Evolutionary conservation across 2,329 filamentous ascomycete genomes (phyloP), one percentile per base, ranked within the genome.

Genomic region (Penicillium corylophilum): DNA sequence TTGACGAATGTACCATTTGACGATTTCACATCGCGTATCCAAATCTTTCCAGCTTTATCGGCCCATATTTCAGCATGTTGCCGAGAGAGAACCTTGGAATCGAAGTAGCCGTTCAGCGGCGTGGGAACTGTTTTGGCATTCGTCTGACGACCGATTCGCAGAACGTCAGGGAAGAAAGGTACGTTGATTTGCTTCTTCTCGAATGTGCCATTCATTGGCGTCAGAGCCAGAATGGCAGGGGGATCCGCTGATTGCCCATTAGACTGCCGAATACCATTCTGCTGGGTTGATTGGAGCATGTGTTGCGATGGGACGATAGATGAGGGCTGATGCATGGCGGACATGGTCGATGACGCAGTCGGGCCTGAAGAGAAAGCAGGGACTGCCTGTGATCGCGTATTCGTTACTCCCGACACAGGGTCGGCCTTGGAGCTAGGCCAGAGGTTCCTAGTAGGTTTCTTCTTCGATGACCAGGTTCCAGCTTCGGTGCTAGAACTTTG

Each of bases 1-100:
- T 99, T 99, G 62, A 99, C 93, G 72, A 99, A 99, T 1, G 94
- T 99, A 52, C 94, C 94, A 69, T 99, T 99, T 36, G 94, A 99
- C 0, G 94, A 97, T 74, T 97, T 99, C 63, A 99, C 89, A 74
- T 99, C 94, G 51, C 92, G 85, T 62, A 99, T 97, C 82, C 87
- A 97, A 39, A 99, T 88, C 69, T 96, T 95, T 47, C 92, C 92
- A 55, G 76, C 79, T 56, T 89, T 86, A 48, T 89, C 86, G 13
- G 94, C 91, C 85, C 91, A 97, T 33, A 99, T 88, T 71, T 99
- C 94, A 31, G 94, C 94, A 71, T 99, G 94, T 69, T 96, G 91
- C 64, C 94, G 83, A 35, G 94, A 97, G 22, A 99, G 82, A 23
- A 99, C 94, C 73, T 99, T 99, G 46, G 93, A 97, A 71, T 99